Conservation (phyloP, 2,329 filamentous ascomycete species). For the Rhynchosporium secalis region DNA sequence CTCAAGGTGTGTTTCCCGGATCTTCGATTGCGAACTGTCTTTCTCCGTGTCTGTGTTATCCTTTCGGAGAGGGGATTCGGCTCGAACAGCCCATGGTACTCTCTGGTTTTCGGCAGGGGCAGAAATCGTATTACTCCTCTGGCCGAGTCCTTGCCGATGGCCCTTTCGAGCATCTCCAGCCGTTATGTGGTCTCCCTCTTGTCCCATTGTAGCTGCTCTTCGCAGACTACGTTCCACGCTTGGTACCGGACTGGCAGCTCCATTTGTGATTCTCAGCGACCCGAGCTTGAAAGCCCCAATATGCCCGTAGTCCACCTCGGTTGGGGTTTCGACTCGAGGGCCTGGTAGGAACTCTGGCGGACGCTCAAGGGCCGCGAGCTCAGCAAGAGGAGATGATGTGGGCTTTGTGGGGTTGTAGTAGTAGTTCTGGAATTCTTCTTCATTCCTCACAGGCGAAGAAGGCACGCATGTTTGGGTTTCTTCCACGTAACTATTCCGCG, state of each 20-base stretch:
- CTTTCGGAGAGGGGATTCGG: slow-evolving; percentile 33
- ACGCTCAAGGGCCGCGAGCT: slow-evolving; percentile 19
- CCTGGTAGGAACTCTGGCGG: slow-evolving; percentile 19
- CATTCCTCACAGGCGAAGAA: slow-evolving; percentile 18
- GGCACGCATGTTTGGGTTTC: slow-evolving; percentile 27
- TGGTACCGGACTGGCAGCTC: slow-evolving; percentile 51
- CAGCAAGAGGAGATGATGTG: slow-evolving; percentile 22
- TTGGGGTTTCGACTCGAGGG: slow-evolving; percentile 47
- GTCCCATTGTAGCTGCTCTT: slow-evolving; percentile 24
- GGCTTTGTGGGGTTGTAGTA: slow-evolving; percentile 24
- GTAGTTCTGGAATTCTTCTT: slow-evolving; percentile 23
- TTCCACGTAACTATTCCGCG: slow-evolving; percentile 30
- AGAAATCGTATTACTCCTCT: slow-evolving; percentile 33
- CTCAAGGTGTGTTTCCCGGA: not conserved
- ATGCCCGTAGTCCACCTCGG: slow-evolving; percentile 58
- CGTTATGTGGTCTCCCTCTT: slow-evolving; percentile 30
- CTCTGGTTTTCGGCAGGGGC: slow-evolving; percentile 24
- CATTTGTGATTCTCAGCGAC: slow-evolving; percentile 62
- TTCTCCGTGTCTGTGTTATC: slow-evolving; percentile 7
- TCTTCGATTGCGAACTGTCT: not conserved
- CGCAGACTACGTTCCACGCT: slow-evolving; percentile 39
- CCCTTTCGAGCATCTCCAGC: slow-evolving; percentile 15
- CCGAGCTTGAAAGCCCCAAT: slow-evolving; percentile 64
- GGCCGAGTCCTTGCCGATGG: slow-evolving; percentile 22
- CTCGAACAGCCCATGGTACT: slow-evolving; percentile 28